phyloP scores from a whole-genome alignment of 306 rosid genomes.

The Styphnolobium japonicum region DNA sequence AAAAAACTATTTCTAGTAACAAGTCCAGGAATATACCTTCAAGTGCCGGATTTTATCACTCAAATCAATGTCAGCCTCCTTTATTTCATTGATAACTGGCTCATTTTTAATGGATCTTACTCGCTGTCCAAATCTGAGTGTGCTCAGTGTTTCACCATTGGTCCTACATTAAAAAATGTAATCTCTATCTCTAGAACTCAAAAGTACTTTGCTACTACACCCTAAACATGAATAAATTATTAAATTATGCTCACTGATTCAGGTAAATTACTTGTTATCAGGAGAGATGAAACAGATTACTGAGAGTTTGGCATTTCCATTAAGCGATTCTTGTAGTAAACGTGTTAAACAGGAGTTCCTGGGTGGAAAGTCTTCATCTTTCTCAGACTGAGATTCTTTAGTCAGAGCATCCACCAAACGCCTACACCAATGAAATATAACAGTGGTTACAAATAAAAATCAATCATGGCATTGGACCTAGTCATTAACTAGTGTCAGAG shows the following conservation, averaged over 20 bases:
- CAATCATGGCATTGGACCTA: neutral
- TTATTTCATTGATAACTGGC: constrained; percentile 76
- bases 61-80: constrained; percentile 68
- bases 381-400: constrained; percentile 37
- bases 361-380: constrained; percentile 42
- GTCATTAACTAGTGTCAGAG: neutral
- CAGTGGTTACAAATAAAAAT: constrained; percentile 17
- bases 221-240: neutral
- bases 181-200: constrained; percentile 7
- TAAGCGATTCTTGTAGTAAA: constrained; percentile 67
- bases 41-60: constrained; percentile 81
- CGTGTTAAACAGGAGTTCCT: constrained; percentile 62
- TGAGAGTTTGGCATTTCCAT: constrained; percentile 79
- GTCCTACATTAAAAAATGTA: constrained; percentile 54
- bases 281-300: constrained; percentile 73
- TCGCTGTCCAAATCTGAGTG: constrained; percentile 76
- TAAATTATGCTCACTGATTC: neutral
- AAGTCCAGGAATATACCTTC: constrained; percentile 55
- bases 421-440: constrained; percentile 52
- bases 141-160: constrained; percentile 55
- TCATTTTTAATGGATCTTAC: constrained; percentile 66
- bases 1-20: constrained; percentile 18
- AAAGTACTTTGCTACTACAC: neutral
- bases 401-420: constrained; percentile 61
- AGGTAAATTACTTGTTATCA: constrained; percentile 63